Base-by-base conservation (phyloP, 768 basidiomycete species). In the Gyrodon lividus region DNA sequence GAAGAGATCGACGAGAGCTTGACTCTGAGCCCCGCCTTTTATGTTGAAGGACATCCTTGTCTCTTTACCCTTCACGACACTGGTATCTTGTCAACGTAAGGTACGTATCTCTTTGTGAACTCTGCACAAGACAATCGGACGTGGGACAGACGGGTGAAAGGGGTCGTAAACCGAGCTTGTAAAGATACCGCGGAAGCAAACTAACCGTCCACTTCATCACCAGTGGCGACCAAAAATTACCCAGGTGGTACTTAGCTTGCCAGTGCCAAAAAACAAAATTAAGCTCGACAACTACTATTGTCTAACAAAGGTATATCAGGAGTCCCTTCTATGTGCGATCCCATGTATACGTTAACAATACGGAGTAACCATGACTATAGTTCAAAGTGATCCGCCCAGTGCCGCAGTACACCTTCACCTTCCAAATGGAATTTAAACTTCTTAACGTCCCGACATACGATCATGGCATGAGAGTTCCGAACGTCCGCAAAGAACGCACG, bases 361-460 rank as follows among this genome's bases (percentile, higher is more conserved):
- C 6, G 30, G 3, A 20, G 26, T 20, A 2, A 37, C 19, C 48
- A 41, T 20, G 37, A 45, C 57, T 68, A 80, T 26, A 80, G 44
- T 23, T 77, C 64, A 47, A 89, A 84, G 20, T 78, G 72, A 51
- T 80, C 76, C 8, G 85, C 86, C 85, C 87, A 88, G 64, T 90
- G 86, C 53, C 78, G 75, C 30, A 92, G 44, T 3, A 91, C 77
- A 31, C 81, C 80, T 62, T 83, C 81, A 16, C 90, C 90, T 34
- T 69, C 63, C 33, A 74, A 68, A 58, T 90, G 86, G 12, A 67
- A 55, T 56, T 77, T 71, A 62, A 87, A 87, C 28, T 74, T 70
- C 61, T 82, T 74, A 48, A 82, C 65, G 55, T 91, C 88, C 39
- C 90, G 74, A 64, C 79, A 83, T 9, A 92, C 72, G 55, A 93